These are phyloP conservation scores for Hanseniaspora mollemarum DNA, from an alignment of 805 yeast species.

Conservation along the genomic window DNA sequence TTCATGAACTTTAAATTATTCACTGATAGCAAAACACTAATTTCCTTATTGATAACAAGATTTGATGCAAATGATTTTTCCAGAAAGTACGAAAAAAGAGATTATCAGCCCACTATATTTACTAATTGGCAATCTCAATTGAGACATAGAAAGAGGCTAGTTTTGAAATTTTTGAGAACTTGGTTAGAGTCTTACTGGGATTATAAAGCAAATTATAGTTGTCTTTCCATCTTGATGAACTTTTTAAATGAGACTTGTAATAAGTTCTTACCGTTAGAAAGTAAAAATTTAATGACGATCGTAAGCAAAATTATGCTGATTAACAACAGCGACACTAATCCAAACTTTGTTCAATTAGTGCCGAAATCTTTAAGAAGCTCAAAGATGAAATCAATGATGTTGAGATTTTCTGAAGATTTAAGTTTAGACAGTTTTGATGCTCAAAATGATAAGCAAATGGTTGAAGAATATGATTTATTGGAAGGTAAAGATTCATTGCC, in stretches of 20 bases:
- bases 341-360: conserved; percentile 17
- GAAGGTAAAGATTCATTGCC: conserved; percentile 31
- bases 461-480: conserved; percentile 49
- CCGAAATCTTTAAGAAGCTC: conserved; percentile 17
- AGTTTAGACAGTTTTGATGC: neutral
- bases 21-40: conserved; percentile 52
- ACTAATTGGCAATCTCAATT: conserved; percentile 32
- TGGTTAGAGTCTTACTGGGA: conserved; percentile 94
- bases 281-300: conserved; percentile 48
- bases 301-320: conserved; percentile 49
- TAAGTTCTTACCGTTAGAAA: conserved; percentile 50
- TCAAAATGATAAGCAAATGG: conserved; percentile 33
- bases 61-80: conserved; percentile 41
- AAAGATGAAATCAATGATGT: conserved; percentile 5
- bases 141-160: conserved; percentile 52
- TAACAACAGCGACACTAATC: conserved; percentile 17
- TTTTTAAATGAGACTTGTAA: conserved; percentile 70
- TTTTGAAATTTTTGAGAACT: conserved; percentile 55
- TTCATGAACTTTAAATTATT: conserved; percentile 67
- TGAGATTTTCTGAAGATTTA: conserved; percentile 13
- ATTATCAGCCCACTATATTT: conserved; percentile 3
- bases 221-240: conserved; percentile 59
- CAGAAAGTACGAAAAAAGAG: conserved; percentile 32
- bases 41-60: conserved; percentile 55
- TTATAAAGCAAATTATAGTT: conserved; percentile 44